These are phyloP conservation scores for Platanus orientalis DNA, from an alignment of 164 flowering plant genomes.

Conservation along the genomic window DNA sequence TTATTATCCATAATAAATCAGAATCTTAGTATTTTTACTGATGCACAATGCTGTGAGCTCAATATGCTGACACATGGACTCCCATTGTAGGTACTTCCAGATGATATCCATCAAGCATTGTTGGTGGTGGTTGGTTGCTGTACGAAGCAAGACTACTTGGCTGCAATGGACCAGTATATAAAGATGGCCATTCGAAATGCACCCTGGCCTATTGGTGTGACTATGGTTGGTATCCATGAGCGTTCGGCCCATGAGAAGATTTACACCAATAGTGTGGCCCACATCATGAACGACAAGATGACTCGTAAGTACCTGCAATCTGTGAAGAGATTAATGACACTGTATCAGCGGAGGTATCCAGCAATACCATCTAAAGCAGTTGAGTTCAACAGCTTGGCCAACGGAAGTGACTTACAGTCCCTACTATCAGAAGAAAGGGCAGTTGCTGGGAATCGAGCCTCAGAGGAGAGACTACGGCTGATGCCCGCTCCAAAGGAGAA, in stretches of 20 bases:
- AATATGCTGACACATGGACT: background rate
- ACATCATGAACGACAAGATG: conserved; percentile 98
- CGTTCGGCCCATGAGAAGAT: conserved; percentile 99
- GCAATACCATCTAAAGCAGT: conserved; percentile 94
- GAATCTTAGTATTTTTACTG: too few relatives aligned
- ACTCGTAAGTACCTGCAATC: conserved; percentile 97
- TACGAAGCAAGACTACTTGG: conserved; percentile 79
- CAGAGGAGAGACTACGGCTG: conserved; percentile 58
- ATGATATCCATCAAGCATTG: conserved; percentile 80
- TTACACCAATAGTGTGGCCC: conserved; percentile 96
- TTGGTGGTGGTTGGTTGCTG: conserved; percentile 78
- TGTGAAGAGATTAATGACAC: conserved; percentile 88
- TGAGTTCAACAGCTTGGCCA: conserved; percentile 96
- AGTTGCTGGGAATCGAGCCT: conserved; percentile 20
- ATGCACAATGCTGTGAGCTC: too few relatives aligned
- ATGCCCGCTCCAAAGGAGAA: conserved; percentile 46
- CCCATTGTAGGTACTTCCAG: conserved; percentile 65
- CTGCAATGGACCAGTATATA: conserved; percentile 96
- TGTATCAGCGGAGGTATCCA: conserved; percentile 90
- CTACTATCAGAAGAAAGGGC: conserved; percentile 62
- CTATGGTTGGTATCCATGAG: conserved; percentile 99
- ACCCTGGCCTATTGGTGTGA: conserved; percentile 99
- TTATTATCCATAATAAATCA: too few relatives aligned
- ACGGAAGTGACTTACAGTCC: conserved; percentile 92
- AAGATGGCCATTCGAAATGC: conserved; percentile 97